A percentile compares a stretch with the other conserved stretches of the same genome.
Conservation (phyloP, 1,284 basidiomycete species). For the Violaceomyces palustris region DNA sequence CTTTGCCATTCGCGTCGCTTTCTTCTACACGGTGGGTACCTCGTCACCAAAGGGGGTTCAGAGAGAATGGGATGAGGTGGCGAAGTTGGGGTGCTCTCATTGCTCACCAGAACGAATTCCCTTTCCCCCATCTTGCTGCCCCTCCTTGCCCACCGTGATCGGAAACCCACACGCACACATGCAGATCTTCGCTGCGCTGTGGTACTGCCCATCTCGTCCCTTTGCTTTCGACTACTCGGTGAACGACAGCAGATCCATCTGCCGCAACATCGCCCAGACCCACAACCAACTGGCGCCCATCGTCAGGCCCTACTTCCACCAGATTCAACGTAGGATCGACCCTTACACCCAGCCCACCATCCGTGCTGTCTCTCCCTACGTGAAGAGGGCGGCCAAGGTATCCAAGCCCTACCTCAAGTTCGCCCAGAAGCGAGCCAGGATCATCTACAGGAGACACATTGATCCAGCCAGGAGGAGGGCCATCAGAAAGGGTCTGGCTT, state of each 20-base stretch:
- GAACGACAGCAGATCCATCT: slow-evolving; percentile 37
- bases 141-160: slow-evolving; percentile 58
- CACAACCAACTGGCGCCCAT: slow-evolving; percentile 38
- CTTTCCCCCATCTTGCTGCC: slow-evolving; percentile 52
- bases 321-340: slow-evolving; percentile 23
- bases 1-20: slow-evolving; percentile 19
- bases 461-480: slow-evolving; percentile 34
- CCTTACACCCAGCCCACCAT: slow-evolving; percentile 44
- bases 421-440: slow-evolving; percentile 24
- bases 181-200: slow-evolving; percentile 32
- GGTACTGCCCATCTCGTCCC: slow-evolving; percentile 40
- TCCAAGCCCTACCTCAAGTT: slow-evolving; percentile 27
- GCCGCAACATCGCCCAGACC: slow-evolving; percentile 38
- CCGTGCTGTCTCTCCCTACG: slow-evolving; percentile 22
- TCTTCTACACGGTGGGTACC: slow-evolving; percentile 19
- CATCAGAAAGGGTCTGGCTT: slow-evolving; percentile 30
- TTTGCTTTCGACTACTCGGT: slow-evolving; percentile 41
- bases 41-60: too few relatives aligned
- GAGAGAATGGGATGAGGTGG: too few relatives aligned
- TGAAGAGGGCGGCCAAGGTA: slow-evolving; percentile 21
- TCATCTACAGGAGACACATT: slow-evolving; percentile 38
- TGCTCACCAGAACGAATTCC: too few relatives aligned
- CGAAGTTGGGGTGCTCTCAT: too few relatives aligned
- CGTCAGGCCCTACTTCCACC: slow-evolving; percentile 22
- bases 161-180: slow-evolving; percentile 5